phyloP scores from a whole-genome alignment of 176 grass and related monocot genomes.

The Guadua angustifolia region DNA sequence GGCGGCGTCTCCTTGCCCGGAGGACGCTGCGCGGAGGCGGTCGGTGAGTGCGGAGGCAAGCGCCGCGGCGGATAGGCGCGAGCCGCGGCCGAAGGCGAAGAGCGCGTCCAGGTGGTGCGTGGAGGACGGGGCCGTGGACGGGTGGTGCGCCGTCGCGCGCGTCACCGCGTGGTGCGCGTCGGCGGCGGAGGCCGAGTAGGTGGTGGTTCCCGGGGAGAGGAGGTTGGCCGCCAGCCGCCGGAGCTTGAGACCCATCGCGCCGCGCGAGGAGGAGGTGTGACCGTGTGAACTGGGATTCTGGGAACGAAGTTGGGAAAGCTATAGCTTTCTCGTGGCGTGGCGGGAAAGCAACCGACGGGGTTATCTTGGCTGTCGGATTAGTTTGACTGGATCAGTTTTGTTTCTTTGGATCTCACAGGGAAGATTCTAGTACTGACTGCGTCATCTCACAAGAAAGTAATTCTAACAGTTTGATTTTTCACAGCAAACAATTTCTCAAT shows the following conservation, averaged over 20 bases:
- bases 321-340: slow-evolving; percentile 11
- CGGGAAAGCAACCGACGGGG: background rate
- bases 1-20: slow-evolving; percentile 56
- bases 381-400: too few species aligned
- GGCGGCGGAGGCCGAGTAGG: slow-evolving; percentile 24
- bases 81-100: slow-evolving; percentile 82
- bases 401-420: too few species aligned
- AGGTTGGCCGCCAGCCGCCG: slow-evolving; percentile 58
- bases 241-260: slow-evolving; percentile 67
- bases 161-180: slow-evolving; percentile 61
- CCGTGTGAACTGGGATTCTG: background rate
- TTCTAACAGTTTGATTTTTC: background rate
- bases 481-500: background rate
- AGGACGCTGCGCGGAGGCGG: slow-evolving; percentile 58
- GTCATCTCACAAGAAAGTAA: background rate
- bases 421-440: too few species aligned
- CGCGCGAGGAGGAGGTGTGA: background rate
- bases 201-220: slow-evolving; percentile 35
- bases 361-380: background rate
- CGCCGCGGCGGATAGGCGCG: slow-evolving; percentile 68
- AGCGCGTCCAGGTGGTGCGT: slow-evolving; percentile 67
- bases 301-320: slow-evolving; percentile 10
- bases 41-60: slow-evolving; percentile 54
- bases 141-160: slow-evolving; percentile 76
- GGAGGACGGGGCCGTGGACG: slow-evolving; percentile 49